phyloP scores from a whole-genome alignment of 352 stramenopile genomes.

The Thalassiosira livingstoniorum region DNA sequence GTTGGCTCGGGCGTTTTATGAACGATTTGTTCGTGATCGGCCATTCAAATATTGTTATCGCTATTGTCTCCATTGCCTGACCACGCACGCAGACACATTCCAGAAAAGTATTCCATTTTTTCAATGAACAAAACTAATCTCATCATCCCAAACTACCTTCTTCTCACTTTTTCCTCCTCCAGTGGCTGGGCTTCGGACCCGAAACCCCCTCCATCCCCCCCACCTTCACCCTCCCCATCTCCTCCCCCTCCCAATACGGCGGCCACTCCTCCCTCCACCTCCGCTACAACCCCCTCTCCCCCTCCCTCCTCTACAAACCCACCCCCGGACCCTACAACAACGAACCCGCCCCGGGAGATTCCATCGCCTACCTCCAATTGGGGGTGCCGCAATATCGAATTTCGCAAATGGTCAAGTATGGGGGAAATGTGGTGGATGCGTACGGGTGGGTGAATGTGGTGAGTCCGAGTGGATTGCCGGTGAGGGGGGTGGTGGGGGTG shows the following conservation, averaged over 20 bases:
- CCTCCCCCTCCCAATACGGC: slow-evolving; percentile 76
- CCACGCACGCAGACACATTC: too few relatives aligned
- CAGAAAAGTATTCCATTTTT: too few relatives aligned
- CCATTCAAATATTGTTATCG: too few relatives aligned
- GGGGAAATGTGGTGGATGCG: slow-evolving; percentile 79
- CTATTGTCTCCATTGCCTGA: too few relatives aligned
- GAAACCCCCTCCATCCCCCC: slow-evolving; percentile 73
- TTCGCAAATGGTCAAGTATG: slow-evolving; percentile 78
- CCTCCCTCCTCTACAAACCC: slow-evolving; percentile 62
- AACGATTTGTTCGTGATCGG: too few relatives aligned
- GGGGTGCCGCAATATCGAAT: slow-evolving; percentile 82
- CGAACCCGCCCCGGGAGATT: slow-evolving; percentile 68
- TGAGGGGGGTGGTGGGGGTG: slow-evolving; percentile 80
- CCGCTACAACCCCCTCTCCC: slow-evolving; percentile 64
- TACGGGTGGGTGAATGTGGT: slow-evolving; percentile 83
- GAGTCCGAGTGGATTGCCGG: slow-evolving; percentile 72
- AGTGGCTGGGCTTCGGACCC: slow-evolving; percentile 83
- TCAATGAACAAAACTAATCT: too few relatives aligned
- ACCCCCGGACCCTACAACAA: slow-evolving; percentile 52
- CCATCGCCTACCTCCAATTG: slow-evolving; percentile 81
- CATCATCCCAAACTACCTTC: too few relatives aligned
- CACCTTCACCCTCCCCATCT: slow-evolving; percentile 74
- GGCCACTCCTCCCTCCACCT: slow-evolving; percentile 78
- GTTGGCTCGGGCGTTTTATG: too few relatives aligned
- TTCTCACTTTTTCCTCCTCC: too few relatives aligned